These are phyloP conservation scores for Trichosporon sp. DNA, from an alignment of 1,284 basidiomycete genomes.

Conservation along the genomic window DNA sequence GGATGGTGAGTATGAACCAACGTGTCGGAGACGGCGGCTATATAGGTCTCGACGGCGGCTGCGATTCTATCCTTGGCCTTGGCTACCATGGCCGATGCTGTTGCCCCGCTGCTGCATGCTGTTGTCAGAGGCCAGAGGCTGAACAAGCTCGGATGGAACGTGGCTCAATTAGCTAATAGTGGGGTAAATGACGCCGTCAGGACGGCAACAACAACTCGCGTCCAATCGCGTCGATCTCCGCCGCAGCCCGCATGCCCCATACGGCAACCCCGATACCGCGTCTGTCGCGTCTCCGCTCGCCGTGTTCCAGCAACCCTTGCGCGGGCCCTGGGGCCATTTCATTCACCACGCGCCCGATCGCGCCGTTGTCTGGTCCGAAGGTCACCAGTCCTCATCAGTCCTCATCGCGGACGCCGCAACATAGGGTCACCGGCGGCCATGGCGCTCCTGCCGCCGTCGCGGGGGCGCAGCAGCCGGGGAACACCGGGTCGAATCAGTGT, in stretches of 20 bases:
- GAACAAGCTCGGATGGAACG: background rate
- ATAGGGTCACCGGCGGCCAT: background rate
- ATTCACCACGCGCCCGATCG: background rate
- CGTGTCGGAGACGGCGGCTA: background rate
- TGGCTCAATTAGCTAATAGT: constrained; percentile 3
- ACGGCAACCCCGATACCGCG: background rate
- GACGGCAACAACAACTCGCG: background rate
- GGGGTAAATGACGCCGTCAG: constrained; percentile 2
- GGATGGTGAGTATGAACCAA: background rate
- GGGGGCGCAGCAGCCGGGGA: too few species aligned
- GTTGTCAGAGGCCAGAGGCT: background rate
- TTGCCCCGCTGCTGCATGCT: too few species aligned
- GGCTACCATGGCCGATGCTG: too few species aligned
- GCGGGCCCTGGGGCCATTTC: too few species aligned
- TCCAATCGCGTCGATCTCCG: background rate
- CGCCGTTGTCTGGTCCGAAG: background rate
- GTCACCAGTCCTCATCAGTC: too few species aligned
- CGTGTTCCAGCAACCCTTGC: background rate
- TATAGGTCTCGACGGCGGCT: background rate
- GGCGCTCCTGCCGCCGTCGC: background rate
- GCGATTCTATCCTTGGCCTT: background rate
- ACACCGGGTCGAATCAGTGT: background rate
- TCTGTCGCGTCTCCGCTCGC: background rate
- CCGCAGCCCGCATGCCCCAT: background rate
- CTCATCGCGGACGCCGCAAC: background rate